phyloP scores from a whole-genome alignment of 495 filamentous ascomycete genomes.

The Xylaria sp. region DNA sequence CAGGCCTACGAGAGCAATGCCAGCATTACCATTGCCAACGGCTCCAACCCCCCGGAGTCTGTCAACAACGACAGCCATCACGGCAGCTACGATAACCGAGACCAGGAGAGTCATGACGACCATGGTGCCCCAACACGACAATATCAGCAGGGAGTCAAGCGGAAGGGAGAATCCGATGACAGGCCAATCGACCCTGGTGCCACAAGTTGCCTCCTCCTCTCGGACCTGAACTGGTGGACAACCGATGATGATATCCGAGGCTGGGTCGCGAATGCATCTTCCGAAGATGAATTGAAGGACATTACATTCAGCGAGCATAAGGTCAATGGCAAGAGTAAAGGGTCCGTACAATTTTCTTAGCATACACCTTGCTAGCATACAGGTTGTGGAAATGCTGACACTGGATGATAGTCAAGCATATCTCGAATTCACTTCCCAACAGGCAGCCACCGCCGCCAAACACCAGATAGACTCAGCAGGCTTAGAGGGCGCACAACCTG shows the following conservation, averaged over 20 bases:
- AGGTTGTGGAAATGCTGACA: constrained; percentile 29
- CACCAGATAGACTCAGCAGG: constrained; percentile 73
- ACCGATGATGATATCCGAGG: constrained; percentile 94
- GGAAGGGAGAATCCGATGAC: constrained; percentile 77
- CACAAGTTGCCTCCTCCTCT: constrained; percentile 80
- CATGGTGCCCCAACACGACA: constrained; percentile 47
- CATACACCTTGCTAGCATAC: too few relatives aligned
- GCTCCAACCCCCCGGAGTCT: constrained; percentile 41
- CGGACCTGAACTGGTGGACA: constrained; percentile 94
- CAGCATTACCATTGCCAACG: constrained; percentile 47
- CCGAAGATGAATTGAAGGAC: constrained; percentile 86
- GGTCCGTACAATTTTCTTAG: constrained; percentile 61
- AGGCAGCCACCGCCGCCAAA: constrained; percentile 87
- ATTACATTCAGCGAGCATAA: constrained; percentile 98
- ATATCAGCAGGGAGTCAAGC: constrained; percentile 74
- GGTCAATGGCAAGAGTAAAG: constrained; percentile 97
- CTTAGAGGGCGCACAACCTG: constrained; percentile 45
- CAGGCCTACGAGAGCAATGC: constrained; percentile 46
- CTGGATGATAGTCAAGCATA: constrained; percentile 77
- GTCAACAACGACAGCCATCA: constrained; percentile 37
- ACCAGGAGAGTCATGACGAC: constrained; percentile 49
- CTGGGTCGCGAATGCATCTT: constrained; percentile 77
- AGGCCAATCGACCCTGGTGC: constrained; percentile 81
- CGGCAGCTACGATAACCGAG: constrained; percentile 45
- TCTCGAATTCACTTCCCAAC: constrained; percentile 80